Percentiles rank a stretch among this genome's conserved stretches.
Conservation (phyloP, 225 moss, liverwort and hornwort species). For the Antitrichia curtipendula region DNA sequence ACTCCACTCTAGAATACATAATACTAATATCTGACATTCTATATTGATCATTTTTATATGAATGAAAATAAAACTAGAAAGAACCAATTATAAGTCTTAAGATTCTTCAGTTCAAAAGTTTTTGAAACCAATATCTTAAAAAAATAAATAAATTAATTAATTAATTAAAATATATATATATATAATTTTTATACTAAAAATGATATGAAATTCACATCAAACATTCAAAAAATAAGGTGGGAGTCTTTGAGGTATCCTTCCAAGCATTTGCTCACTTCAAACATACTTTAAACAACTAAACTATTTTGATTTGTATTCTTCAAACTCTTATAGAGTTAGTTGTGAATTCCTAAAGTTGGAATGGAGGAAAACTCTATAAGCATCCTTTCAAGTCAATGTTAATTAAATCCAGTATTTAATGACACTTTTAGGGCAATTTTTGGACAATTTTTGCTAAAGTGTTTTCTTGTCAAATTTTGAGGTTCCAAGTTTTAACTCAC, state of each 20-base stretch:
- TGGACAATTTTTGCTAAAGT: neutral
- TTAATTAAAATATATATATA: too few species aligned
- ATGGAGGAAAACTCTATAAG: neutral
- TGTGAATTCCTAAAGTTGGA: accelerated
- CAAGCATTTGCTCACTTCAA: neutral
- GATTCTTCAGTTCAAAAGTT: too few species aligned
- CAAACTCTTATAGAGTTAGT: neutral
- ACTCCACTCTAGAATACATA: too few species aligned
- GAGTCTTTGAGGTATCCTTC: accelerated
- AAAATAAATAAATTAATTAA: too few species aligned
- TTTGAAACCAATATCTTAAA: neutral
- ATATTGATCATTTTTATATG: too few species aligned
- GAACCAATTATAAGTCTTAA: neutral
- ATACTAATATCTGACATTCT: neutral
- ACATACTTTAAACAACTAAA: neutral
- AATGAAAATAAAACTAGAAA: neutral
- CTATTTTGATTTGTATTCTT: neutral
- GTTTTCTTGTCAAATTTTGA: neutral
- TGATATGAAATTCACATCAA: neutral
- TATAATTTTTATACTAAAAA: too few species aligned
- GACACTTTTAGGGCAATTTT: too few species aligned
- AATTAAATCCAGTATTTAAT: neutral
- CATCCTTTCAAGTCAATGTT: accelerated
- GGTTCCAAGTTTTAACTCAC: accelerated
- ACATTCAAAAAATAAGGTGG: neutral